These are phyloP conservation scores for Pseudogymnoascus sp. DNA, from an alignment of 2,329 filamentous ascomycete genomes.

Conservation along the genomic window DNA sequence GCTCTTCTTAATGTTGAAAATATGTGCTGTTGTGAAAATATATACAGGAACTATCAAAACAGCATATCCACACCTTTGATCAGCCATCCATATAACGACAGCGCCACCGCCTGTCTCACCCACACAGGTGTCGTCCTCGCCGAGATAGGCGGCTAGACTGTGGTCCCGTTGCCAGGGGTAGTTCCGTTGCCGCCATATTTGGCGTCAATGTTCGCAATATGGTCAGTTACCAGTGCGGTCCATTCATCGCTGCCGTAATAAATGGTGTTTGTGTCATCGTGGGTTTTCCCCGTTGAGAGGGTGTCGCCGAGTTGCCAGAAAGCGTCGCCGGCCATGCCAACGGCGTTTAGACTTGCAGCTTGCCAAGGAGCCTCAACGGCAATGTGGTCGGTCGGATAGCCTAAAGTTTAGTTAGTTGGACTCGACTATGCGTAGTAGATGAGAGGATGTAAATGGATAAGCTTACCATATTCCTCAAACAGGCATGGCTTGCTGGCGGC, in stretches of 20 bases:
- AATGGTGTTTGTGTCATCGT: slow-evolving; percentile 24
- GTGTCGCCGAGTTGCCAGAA: slow-evolving; percentile 28
- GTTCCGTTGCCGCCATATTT: not conserved
- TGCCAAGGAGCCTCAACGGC: slow-evolving; percentile 22
- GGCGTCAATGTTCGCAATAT: not conserved
- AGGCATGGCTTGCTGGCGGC: slow-evolving; percentile 34
- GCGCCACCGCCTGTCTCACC: not conserved
- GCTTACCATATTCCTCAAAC: slow-evolving; percentile 34
- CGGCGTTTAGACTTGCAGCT: slow-evolving; percentile 17
- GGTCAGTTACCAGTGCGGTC: slow-evolving; percentile 12
- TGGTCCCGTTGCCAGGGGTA: not conserved
- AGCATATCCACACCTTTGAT: not conserved
- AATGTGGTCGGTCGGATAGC: not conserved
- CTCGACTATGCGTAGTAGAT: not conserved
- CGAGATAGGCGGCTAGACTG: not conserved
- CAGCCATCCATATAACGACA: not conserved
- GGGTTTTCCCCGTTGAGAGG: slow-evolving; percentile 20
- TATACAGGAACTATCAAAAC: not conserved
- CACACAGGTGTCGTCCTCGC: not conserved
- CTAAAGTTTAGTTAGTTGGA: not conserved
- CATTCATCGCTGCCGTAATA: slow-evolving; percentile 25
- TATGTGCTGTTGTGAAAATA: not conserved
- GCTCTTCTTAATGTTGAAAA: not conserved
- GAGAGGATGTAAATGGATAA: slow-evolving; percentile 10
- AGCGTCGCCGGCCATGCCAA: slow-evolving; percentile 24